These are phyloP conservation scores for Xylogone sp. DNA, from an alignment of 2,329 filamentous ascomycete species.

Conservation along the genomic window DNA sequence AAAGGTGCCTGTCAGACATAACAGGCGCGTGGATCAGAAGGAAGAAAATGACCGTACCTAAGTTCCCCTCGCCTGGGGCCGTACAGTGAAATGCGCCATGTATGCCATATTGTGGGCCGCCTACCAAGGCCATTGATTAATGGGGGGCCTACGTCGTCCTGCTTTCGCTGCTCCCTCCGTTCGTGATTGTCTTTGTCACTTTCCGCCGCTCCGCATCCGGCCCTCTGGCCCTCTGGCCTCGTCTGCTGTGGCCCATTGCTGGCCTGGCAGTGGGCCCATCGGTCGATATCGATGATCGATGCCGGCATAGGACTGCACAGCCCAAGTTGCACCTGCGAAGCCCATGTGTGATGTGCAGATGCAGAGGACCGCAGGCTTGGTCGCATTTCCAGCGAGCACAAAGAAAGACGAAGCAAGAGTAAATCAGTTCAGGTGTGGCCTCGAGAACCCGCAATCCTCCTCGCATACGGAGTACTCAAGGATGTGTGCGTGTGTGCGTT, in stretches of 20 bases:
- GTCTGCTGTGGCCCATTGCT: not conserved
- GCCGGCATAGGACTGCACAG: not conserved
- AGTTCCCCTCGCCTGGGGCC: not conserved
- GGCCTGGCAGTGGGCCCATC: not conserved
- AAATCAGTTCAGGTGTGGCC: not conserved
- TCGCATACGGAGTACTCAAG: too few relatives aligned
- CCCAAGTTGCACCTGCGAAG: not conserved
- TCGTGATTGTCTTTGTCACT: not conserved
- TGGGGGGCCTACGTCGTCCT: not conserved
- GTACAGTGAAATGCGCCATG: not conserved
- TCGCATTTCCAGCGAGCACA: not conserved
- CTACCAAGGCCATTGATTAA: not conserved
- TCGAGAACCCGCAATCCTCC: not conserved
- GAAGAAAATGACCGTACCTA: not conserved
- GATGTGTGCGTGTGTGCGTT: not conserved
- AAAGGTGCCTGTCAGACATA: not conserved
- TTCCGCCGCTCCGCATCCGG: not conserved
- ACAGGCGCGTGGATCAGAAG: not conserved
- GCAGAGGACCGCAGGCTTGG: not conserved
- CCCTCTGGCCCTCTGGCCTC: not conserved
- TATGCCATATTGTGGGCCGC: not conserved
- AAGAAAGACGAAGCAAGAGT: not conserved
- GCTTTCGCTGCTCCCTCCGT: not conserved
- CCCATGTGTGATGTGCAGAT: not conserved
- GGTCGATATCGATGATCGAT: not conserved